Percentiles rank a stretch among this genome's conserved stretches.
These are phyloP conservation scores for Drechslerella coelobrocha DNA, from an alignment of 2,329 filamentous ascomycete species.

Conservation along the genomic window DNA sequence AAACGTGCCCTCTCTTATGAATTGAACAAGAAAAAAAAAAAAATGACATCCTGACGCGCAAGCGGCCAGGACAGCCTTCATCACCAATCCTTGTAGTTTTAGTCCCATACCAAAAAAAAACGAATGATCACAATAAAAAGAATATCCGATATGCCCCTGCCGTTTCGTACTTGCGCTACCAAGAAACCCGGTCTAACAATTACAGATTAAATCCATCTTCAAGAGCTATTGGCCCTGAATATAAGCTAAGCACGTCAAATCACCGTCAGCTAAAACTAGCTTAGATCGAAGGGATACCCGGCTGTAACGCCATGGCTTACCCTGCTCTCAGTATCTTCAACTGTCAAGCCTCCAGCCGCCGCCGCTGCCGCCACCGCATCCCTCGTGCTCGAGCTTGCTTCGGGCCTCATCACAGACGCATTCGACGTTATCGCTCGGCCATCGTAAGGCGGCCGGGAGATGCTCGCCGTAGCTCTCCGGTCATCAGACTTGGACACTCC, in stretches of 20 bases:
- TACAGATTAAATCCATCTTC: constrained; percentile 27
- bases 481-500: constrained; percentile 56
- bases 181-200: constrained; percentile 32
- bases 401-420: constrained; percentile 41
- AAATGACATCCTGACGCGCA: constrained; percentile 7
- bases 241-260: constrained; percentile 24
- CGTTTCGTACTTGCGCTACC: constrained; percentile 6
- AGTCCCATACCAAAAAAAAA: constrained; percentile 11
- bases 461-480: constrained; percentile 59
- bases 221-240: constrained; percentile 50
- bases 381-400: constrained; percentile 46
- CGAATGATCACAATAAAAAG: constrained; percentile 1
- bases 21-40: constrained; percentile 26
- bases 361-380: too few species aligned
- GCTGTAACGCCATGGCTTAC: constrained; percentile 18
- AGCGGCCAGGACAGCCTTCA: constrained; percentile 8
- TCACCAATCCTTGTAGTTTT: constrained; percentile 23
- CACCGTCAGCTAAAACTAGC: constrained; percentile 24
- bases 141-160: constrained; percentile 6
- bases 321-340: too few species aligned
- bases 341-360: too few species aligned
- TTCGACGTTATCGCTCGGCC: constrained; percentile 34
- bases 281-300: constrained; percentile 8
- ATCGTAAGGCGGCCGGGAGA: constrained; percentile 53
- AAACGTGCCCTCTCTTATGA: constrained; percentile 36